Conservation (phyloP, 1,284 basidiomycete genomes). For the Puccinia horiana region DNA sequence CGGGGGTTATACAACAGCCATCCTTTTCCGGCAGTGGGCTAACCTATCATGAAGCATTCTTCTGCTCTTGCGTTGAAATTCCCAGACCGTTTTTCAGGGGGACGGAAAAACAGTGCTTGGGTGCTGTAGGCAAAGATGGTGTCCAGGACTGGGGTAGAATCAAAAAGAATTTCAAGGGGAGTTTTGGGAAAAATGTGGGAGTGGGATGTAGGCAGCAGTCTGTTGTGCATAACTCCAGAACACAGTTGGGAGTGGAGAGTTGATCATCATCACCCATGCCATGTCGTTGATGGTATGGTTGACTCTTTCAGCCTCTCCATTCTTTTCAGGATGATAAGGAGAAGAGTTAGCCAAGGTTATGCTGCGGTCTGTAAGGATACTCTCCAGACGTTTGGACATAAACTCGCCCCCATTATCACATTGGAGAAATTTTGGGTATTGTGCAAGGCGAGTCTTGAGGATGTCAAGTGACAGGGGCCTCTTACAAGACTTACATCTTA, state of each 20-base stretch:
- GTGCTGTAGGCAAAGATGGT: neutral
- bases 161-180: neutral
- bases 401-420: slow-evolving; percentile 2
- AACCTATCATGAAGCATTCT: slow-evolving; percentile 7
- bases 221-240: slow-evolving; percentile 28
- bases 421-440: neutral
- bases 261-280: neutral
- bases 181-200: neutral
- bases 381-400: neutral
- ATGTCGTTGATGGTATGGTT: slow-evolving; percentile 30
- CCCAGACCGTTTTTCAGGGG: neutral
- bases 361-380: neutral
- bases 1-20: slow-evolving; percentile 15
- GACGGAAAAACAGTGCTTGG: neutral
- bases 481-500: too few species aligned
- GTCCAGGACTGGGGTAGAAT: neutral
- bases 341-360: neutral
- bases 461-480: too few species aligned
- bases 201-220: neutral
- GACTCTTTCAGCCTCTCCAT: slow-evolving; percentile 18
- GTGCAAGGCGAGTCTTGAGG: neutral
- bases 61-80: neutral
- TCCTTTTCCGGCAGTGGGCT: neutral
- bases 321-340: slow-evolving; percentile 15
- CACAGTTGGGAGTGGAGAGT: neutral